Evolutionary conservation across 345 rosid species (phyloP), one percentile per base, ranked within the genome.

Genomic region (Leavenworthia alabamica): DNA sequence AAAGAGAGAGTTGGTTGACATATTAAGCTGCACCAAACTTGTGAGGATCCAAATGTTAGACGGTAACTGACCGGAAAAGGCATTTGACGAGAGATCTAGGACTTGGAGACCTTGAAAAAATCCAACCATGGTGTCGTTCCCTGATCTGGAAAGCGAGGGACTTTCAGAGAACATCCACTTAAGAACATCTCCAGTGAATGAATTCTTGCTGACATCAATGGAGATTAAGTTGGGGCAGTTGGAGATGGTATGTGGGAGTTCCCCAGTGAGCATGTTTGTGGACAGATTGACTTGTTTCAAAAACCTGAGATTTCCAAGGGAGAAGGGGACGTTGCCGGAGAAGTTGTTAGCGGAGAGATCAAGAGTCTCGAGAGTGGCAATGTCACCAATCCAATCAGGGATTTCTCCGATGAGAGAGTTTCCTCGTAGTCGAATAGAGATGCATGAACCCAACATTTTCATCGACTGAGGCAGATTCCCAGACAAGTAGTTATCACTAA

Each of bases 321-420:
- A 78, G 46, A 3, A 36, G 1, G 98, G 90, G 39, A 80, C 66
- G 44, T 47, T 48, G 22, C 85, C 90, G 14, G 88, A 78, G 43
- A 88, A 81, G 37, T 64, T 62, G 67, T 92, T 92, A 26, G 70
- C 67, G 2, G 98, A 92, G 75, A 92, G 90, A 85, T 88, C 96
- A 55, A 92, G 65, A 66, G 70, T 84, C 46, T 83, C 86, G 0
- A 90, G 87, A 55, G 54, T 70, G 43, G 45, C 54, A 67, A 93
- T 27, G 16, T 84, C 81, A 8, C 94, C 91, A 62, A 93, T 77
- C 97, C 95, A 92, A 42, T 53, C 65, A 5, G 96, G 95, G 66
- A 89, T 58, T 22, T 72, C 76, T 26, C 96, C 94, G 6, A 70
- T 5, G 2, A 92, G 77, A 3, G 74, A 75, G 68, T 92, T 92